Base-by-base conservation (phyloP, 768 basidiomycete species). In the Lanmaoa pseudosensibilis region DNA sequence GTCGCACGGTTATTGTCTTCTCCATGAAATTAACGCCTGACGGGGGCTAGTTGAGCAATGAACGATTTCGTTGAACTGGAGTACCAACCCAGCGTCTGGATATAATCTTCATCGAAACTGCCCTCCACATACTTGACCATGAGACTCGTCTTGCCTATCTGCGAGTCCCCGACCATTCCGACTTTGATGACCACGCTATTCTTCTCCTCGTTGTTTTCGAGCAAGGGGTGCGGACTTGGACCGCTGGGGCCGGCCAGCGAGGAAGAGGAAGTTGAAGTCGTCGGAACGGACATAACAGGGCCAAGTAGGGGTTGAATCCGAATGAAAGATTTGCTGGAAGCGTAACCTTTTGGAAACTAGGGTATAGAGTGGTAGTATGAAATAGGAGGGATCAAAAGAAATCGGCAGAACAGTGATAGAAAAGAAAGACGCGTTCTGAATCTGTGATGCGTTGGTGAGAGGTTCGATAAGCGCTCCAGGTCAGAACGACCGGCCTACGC, bases 51-150 rank as follows among this genome's bases (percentile, higher is more conserved):
- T 44, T 70, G 57, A 66, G 57, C 16, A 44, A 47, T 13, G 51
- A 46, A 45, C 5, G 52, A 12, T 1, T 1, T 30, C 0, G 45
- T 36, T 49, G 37, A 52, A 55, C 38, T 34, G 39, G 6, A 27
- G 23, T 27, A 77, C 86, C 55, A 68, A 88, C 93, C 96, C 77
- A 99, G 87, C 77, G 96, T 98, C 84, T 98, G 96, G 73, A 99
- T 98, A 78, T 98, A 98, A 74, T 98, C 96, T 79, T 96, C 94
- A 75, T 97, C 94, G 74, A 96, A 97, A 75, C 90, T 93, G 50
- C 96, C 96, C 78, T 99, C 96, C 58, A 98, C 95, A 69, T 98
- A 98, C 78, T 98, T 98, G 75, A 98, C 95, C 96, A 98, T 98
- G 72, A 98, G 80, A 75, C 92, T 94, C 61, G 96, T 98, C 83